Base-by-base conservation (phyloP, 108 stramenopile species). In the Halocafeteria seosinensis region DNA sequence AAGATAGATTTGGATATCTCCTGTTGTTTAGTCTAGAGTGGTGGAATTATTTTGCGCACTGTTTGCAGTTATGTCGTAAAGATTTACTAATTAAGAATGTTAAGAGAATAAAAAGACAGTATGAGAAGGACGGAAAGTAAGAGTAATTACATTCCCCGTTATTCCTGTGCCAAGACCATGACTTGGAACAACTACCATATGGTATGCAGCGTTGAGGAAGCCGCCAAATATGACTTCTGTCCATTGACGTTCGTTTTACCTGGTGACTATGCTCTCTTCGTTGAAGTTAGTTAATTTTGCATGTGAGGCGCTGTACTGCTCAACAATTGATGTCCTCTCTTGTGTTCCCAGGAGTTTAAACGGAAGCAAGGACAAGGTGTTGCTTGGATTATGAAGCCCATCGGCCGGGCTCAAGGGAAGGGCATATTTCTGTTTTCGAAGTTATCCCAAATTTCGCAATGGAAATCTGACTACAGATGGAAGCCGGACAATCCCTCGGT, bases 301-400 rank as follows among this genome's bases (percentile, higher is more conserved):
- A 47, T 47, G 4, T 62, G 47, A 38, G 47, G 62, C 50, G 62
- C 47, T 47, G 42, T 21, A 21, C 42, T 21, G 42, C 21, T 21
- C 21, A 47, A 47, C 21, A 47, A 47, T 29, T 71, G n/a, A n/a
- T n/a, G n/a, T n/a, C n/a, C n/a, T n/a, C n/a, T n/a, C n/a, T n/a
- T n/a, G n/a, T n/a, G n/a, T n/a, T n/a, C n/a, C n/a, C n/a, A 75
- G 36, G 77, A 76, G 32, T 80, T 76, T n/a, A 80, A 80, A 42
- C 34, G 74, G 4, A 28, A 26, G 34, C 37, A 42, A 27, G n/a
- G 8, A 0, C 29, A 30, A 11, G 42, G 71, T 23, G 71, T 67
- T 23, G 67, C 77, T 30, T 83, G 82, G 82, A 83, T 83, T 38
- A 83, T 83, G 82, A 83, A 83, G 70, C 82, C 82, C 26, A 79